These are phyloP conservation scores for Vinca minor DNA, from an alignment of 257 asterid genomes.

Conservation along the genomic window DNA sequence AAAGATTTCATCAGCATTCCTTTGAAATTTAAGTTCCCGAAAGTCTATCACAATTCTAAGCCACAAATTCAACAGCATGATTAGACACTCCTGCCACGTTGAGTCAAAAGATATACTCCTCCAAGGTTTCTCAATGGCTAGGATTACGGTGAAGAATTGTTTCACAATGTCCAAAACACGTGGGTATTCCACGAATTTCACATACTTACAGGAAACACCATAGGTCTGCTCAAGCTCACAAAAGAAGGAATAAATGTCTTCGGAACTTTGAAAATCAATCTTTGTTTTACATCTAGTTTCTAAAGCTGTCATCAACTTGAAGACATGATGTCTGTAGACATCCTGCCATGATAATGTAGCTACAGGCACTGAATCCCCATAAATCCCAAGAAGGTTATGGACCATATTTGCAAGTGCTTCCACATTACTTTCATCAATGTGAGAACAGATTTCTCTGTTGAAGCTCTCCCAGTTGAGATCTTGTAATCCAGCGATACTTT, in stretches of 20 bases:
- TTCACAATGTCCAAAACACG: slow-evolving; percentile 38
- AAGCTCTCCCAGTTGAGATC: slow-evolving; percentile 62
- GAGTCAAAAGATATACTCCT: slow-evolving; percentile 33
- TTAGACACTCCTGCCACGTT: slow-evolving; percentile 51
- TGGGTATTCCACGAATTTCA: slow-evolving; percentile 43
- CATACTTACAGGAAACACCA: slow-evolving; percentile 38
- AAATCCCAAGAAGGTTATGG: slow-evolving; percentile 45
- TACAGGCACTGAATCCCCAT: slow-evolving; percentile 42
- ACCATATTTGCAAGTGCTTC: slow-evolving; percentile 83
- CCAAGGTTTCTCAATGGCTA: slow-evolving; percentile 33
- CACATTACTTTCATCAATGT: slow-evolving; percentile 57
- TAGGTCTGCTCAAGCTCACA: slow-evolving; percentile 55
- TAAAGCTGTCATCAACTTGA: slow-evolving; percentile 49
- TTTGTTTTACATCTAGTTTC: slow-evolving; percentile 49
- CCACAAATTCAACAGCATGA: slow-evolving; percentile 71
- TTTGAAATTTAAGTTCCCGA: slow-evolving; percentile 33
- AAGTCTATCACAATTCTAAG: slow-evolving; percentile 58
- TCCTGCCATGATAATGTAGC: slow-evolving; percentile 54
- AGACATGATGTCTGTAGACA: slow-evolving; percentile 49
- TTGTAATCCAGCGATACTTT: slow-evolving; percentile 67
- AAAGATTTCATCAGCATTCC: slow-evolving; percentile 33
- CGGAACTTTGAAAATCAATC: slow-evolving; percentile 33
- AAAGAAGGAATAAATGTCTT: slow-evolving; percentile 43
- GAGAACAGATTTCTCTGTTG: slow-evolving; percentile 60
- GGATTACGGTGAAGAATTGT: slow-evolving; percentile 55